Evolutionary conservation across 2,329 filamentous ascomycete genomes (phyloP), one percentile per base, ranked within the genome.

Genomic region (Trichoderma sp.): DNA sequence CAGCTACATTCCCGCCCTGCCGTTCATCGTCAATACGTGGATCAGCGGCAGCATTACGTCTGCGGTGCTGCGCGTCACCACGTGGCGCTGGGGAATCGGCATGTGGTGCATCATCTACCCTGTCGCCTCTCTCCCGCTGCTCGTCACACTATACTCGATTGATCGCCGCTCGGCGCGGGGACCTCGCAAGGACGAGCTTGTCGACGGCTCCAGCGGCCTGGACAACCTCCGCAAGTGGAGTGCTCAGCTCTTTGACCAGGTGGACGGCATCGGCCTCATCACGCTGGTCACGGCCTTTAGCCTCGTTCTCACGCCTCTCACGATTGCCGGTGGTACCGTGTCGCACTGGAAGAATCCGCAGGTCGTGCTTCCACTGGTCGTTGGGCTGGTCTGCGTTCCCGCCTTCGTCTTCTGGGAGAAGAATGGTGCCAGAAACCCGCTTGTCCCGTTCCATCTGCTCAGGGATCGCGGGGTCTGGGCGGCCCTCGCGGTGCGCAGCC

Each of bases 41-140:
- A 82, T 90, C 16, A 86, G 86, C 70, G 88, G 88, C 24, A 84
- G 87, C 71, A 78, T 91, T 61, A 83, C 86, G 0, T 75, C 77
- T 0, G 81, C 85, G 0, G 85, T 89, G 0, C 74, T 89, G 24
- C 73, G 68, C 0, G 75, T 74, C 2, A 86, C 85, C 0, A 83
- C 80, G 1, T 91, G 88, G 88, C 78, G 83, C 69, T 90, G 87
- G 87, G 88, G 88, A 16, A 82, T 88, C 29, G 88, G 87, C 71
- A 90, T 90, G 87, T 90, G 86, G 82, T 83, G 82, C 58, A 85
- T 90, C 71, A 87, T 89, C 61, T 89, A 87, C 73, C 85, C 88
- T 0, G 79, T 87, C 8, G 85, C 84, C 68, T 82, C 85, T 0
- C 70, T 89, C 5, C 87, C 88, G 1, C 80, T 90, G 0, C 77